Evolutionary conservation across 306 rosid genomes (phyloP).

Genomic region (Fagus crenata): DNA sequence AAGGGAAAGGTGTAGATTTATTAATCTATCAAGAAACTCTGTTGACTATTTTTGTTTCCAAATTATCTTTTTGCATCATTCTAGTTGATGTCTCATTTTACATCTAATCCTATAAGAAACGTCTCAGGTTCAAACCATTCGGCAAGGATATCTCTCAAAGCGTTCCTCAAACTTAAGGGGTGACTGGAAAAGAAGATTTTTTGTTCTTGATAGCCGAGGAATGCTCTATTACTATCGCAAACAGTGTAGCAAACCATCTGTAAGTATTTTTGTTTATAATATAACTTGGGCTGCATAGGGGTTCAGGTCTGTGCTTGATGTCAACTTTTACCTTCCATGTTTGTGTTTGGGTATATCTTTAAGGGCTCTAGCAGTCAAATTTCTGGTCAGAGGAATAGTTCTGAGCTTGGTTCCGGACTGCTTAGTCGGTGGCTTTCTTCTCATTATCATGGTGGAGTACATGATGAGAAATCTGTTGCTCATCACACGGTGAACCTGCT

Average conservation of each 20-base stretch:
- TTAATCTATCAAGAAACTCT: constrained; percentile 7
- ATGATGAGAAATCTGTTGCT: constrained; percentile 98
- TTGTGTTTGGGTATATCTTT: constrained; percentile 32
- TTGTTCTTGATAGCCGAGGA: constrained; percentile 99
- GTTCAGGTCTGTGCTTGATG: constrained; percentile 20
- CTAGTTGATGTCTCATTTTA: background rate
- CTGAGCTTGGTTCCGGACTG: constrained; percentile 99
- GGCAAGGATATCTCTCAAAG: constrained; percentile 99
- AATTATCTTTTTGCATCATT: constrained; percentile 13
- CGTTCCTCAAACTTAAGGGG: constrained; percentile 97
- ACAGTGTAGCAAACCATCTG: constrained; percentile 88
- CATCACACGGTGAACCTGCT: constrained; percentile 98
- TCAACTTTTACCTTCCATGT: constrained; percentile 17
- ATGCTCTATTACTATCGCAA: constrained; percentile 97
- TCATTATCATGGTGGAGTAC: constrained; percentile 98
- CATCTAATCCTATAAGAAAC: background rate
- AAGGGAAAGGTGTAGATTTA: constrained; percentile 82
- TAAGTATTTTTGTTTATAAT: constrained; percentile 48
- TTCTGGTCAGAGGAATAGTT: constrained; percentile 94
- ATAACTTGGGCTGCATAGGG: constrained; percentile 26
- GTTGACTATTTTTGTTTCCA: constrained; percentile 1
- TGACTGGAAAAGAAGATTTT: constrained; percentile 99
- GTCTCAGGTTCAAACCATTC: constrained; percentile 92
- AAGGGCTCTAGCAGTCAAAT: constrained; percentile 83
- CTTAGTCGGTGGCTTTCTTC: constrained; percentile 97